Conservation (phyloP, 208 protist genomes). For the Cochliopodium minus region DNA sequence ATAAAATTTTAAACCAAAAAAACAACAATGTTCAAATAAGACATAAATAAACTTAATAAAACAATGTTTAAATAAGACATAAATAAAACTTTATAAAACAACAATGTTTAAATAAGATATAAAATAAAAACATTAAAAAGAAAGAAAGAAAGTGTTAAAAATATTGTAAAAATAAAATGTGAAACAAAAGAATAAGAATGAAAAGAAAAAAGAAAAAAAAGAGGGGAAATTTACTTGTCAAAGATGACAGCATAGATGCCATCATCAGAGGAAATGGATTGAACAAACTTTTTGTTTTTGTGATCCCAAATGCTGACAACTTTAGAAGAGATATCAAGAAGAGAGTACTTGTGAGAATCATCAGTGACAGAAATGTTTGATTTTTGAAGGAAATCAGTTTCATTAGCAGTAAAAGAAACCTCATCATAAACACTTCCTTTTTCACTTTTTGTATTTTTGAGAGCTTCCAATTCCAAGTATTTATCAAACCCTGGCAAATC, state of each 20-base stretch:
- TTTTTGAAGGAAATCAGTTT: constrained; percentile 56
- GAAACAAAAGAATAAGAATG: too few relatives aligned
- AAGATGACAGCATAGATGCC: constrained; percentile 65
- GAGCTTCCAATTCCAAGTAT: constrained; percentile 2
- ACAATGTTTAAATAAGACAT: too few relatives aligned
- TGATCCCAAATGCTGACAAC: constrained; percentile 43
- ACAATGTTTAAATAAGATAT: too few relatives aligned
- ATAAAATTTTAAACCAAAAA: too few relatives aligned
- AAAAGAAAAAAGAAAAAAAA: too few relatives aligned
- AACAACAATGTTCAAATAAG: too few relatives aligned
- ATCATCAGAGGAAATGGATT: constrained; percentile 21
- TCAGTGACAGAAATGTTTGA: constrained; percentile 57
- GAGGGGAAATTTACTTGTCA: too few relatives aligned
- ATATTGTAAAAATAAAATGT: too few relatives aligned
- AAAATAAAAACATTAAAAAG: too few relatives aligned
- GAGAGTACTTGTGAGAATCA: constrained; percentile 78
- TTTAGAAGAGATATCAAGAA: constrained; percentile 27
- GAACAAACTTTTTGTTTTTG: constrained; percentile 52
- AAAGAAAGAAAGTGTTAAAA: too few relatives aligned
- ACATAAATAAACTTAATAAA: too few relatives aligned
- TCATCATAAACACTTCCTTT: neutral
- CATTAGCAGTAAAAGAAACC: constrained; percentile 37
- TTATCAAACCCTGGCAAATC: constrained; percentile 33
- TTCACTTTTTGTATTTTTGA: neutral
- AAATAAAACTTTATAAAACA: too few relatives aligned